Base-by-base conservation (phyloP, 768 basidiomycete genomes). In the Mycena albidolilacea region DNA sequence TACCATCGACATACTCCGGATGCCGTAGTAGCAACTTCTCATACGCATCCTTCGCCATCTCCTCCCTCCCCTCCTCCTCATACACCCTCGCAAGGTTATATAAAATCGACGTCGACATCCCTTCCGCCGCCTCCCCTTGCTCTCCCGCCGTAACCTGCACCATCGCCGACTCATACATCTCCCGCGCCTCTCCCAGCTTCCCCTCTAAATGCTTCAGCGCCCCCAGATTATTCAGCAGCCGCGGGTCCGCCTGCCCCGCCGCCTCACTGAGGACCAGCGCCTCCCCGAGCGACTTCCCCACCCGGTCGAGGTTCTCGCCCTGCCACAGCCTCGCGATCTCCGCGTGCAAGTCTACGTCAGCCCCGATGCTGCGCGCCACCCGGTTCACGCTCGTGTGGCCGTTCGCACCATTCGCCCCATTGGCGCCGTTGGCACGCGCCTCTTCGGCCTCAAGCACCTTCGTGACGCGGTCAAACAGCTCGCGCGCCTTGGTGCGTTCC, bases 1-100 rank as follows among this genome's bases (percentile, higher is more conserved):
- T 76, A 97, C 97, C 97, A 79, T 98, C 97, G 30, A 97, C 90
- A 79, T 97, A 98, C 83, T 99, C 98, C 1, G 97, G 96, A 85
- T 99, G 97, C 65, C 93, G 88, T n/a, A 90, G 84, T 44, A 98
- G 82, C 10, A 99, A 86, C 81, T 96, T 96, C 60, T 92, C 90
- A 77, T 97, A 99, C 1, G 95, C 96, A 75, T 93, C 95, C 74
- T 88, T 92, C 2, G 97, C 97, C 72, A 92, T 86, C 1, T 82
- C 86, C 6, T 88, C 86, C 44, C 95, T 92, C 1, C 93, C 93
- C 65, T 89, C 86, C 59, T 96, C 95, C 81, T 99, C 98, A 77
- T 96, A 97, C 17, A 94, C 92, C 70, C 97, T 87, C 0, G 94
- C 98, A 30, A 98, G 90, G 79, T 99, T 99, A 83, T 95, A 99